phyloP scores from a whole-genome alignment of 2,329 filamentous ascomycete species.

The Phialophora verrucosa region DNA sequence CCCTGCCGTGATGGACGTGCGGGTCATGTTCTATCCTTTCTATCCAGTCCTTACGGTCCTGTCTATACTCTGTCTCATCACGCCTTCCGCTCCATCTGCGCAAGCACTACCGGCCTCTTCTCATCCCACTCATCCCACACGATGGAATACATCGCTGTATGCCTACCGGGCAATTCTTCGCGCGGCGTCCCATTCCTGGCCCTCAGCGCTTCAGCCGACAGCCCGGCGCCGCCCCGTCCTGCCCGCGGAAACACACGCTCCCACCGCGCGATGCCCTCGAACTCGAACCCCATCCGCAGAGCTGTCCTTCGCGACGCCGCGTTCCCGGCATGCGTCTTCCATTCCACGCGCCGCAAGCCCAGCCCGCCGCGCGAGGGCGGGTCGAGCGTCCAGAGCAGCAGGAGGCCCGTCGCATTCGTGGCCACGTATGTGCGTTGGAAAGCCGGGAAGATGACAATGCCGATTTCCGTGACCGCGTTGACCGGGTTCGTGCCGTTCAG shows the following conservation, averaged over 20 bases:
- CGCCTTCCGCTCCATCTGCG: slow-evolving; percentile 1
- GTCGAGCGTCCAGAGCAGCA: slow-evolving; percentile 11
- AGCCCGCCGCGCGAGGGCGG: slow-evolving; percentile 12
- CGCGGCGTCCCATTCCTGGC: slow-evolving; percentile 11
- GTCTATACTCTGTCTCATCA: background rate
- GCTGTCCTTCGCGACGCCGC: slow-evolving; percentile 1
- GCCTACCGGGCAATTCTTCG: slow-evolving; percentile 1
- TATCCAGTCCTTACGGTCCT: background rate
- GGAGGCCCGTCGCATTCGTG: slow-evolving; percentile 3
- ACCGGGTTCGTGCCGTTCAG: background rate
- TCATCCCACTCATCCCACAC: slow-evolving; percentile 20
- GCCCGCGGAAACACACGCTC: slow-evolving; percentile 4
- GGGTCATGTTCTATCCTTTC: too few species aligned
- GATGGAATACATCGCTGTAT: slow-evolving; percentile 4
- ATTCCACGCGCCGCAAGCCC: slow-evolving; percentile 6
- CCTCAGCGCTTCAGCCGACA: slow-evolving; percentile 7
- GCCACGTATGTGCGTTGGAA: slow-evolving; percentile 16
- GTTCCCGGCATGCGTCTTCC: slow-evolving; percentile 5
- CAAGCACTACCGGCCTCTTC: slow-evolving; percentile 1
- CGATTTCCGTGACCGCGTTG: slow-evolving; percentile 13
- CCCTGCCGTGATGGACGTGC: too few species aligned
- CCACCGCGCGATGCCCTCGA: slow-evolving; percentile 16
- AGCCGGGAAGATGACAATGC: slow-evolving; percentile 12
- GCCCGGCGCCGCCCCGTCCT: background rate
- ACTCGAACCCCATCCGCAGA: slow-evolving; percentile 13